phyloP scores from a whole-genome alignment of 2,329 filamentous ascomycete genomes.

The Fusarium begoniae region DNA sequence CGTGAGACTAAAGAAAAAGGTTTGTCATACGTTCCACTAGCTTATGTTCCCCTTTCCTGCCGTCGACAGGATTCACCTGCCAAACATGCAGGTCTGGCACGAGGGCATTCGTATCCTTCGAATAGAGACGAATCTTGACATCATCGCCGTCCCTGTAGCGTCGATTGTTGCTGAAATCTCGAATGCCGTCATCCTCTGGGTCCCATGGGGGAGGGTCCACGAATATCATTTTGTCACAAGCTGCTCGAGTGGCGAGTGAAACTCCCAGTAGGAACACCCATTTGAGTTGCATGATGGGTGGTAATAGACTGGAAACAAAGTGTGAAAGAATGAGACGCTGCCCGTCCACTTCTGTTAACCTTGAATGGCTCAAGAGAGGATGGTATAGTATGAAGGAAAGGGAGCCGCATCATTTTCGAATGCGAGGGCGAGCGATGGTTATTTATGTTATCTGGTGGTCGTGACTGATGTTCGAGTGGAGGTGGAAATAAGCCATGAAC shows the following conservation, averaged over 20 bases:
- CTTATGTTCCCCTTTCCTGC: too few species aligned
- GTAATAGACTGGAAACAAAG: neutral
- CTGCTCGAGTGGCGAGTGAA: neutral
- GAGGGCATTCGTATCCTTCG: too few species aligned
- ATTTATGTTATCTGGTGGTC: neutral
- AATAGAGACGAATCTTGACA: too few species aligned
- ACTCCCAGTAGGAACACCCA: neutral
- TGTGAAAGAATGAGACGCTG: too few species aligned
- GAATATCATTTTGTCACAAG: neutral
- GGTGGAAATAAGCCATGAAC: fast-evolving
- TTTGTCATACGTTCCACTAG: too few species aligned
- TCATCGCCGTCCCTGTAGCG: neutral
- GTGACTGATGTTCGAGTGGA: neutral
- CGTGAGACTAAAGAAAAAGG: too few species aligned
- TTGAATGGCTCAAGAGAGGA: neutral
- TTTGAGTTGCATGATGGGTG: neutral
- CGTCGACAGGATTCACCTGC: neutral
- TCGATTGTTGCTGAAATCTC: neutral
- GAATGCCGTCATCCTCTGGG: fast-evolving
- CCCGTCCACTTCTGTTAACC: neutral
- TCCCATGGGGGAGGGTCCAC: too few species aligned
- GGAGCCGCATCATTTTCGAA: fast-evolving
- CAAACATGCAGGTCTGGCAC: neutral
- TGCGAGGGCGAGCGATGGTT: neutral
- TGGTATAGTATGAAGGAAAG: too few species aligned